Evolutionary conservation across 177 flowering plant genomes (phyloP).

Genomic region (Tripterygium wilfordii): DNA sequence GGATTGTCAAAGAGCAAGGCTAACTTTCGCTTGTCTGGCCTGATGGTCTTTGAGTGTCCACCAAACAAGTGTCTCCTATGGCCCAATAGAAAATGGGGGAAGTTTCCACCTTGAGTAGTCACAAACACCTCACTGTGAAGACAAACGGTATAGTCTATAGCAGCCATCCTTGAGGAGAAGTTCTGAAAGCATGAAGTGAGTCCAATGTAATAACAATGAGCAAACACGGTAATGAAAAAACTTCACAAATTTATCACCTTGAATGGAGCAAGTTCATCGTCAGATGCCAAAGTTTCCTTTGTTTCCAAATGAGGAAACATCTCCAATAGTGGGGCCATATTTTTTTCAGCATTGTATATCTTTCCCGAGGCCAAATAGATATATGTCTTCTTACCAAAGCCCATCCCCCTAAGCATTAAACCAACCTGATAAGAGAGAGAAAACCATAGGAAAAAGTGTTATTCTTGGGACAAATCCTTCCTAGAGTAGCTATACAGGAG

Average conservation of each 20-base stretch:
- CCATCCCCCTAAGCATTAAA: conserved; percentile 97
- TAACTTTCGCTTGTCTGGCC: conserved; percentile 85
- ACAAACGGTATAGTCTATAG: conserved; percentile 92
- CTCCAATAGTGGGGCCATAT: conserved; percentile 75
- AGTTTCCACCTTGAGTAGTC: conserved; percentile 97
- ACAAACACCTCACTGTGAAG: conserved; percentile 97
- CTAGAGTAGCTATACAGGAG: too few species aligned
- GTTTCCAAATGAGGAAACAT: conserved; percentile 92
- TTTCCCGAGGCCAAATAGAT: conserved; percentile 87
- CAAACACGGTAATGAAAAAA: neutral
- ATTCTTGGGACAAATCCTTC: too few species aligned
- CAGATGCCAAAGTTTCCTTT: conserved; percentile 70
- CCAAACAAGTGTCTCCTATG: conserved; percentile 77
- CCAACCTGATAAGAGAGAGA: conserved; percentile 54
- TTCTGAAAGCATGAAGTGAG: conserved; percentile 49
- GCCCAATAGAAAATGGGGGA: conserved; percentile 88
- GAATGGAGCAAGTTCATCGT: conserved; percentile 76
- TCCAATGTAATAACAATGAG: conserved; percentile 14
- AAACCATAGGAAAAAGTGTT: neutral
- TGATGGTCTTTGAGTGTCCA: conserved; percentile 90
- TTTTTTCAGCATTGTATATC: conserved; percentile 76
- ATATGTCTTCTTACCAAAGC: conserved; percentile 69
- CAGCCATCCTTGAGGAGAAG: conserved; percentile 96
- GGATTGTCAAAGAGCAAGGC: conserved; percentile 71
- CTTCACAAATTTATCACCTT: conserved; percentile 53